Percentiles rank a stretch among this genome's conserved stretches.
Conservation (phyloP, 23 red algal genomes). For the Gracilariopsis chorda region DNA sequence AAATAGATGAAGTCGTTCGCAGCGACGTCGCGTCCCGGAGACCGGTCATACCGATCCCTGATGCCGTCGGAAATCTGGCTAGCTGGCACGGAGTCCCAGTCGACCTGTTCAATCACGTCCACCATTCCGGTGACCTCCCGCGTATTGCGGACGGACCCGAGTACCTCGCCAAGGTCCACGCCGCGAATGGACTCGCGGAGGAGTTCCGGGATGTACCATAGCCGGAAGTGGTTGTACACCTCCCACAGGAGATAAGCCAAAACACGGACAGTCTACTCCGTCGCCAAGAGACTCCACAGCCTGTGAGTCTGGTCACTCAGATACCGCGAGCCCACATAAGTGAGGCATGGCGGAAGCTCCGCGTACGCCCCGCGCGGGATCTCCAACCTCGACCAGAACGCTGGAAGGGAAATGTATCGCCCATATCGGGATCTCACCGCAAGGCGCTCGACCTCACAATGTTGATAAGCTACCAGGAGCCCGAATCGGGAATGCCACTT, state of each 20-base stretch:
- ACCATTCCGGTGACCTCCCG: not conserved
- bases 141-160: not conserved
- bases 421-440: not conserved
- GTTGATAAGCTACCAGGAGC: not conserved
- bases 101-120: not conserved
- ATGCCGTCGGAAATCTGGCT: not conserved
- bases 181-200: not conserved
- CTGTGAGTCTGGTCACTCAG: not conserved
- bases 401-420: not conserved
- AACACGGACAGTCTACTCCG: not conserved
- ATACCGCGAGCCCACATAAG: not conserved
- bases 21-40: not conserved
- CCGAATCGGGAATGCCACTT: not conserved
- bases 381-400: not conserved
- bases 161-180: not conserved
- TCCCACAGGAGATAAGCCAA: not conserved
- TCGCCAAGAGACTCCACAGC: not conserved
- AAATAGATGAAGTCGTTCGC: not conserved
- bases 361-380: not conserved
- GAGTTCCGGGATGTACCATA: not conserved
- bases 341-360: not conserved
- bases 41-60: not conserved
- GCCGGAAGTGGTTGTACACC: not conserved
- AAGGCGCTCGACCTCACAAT: not conserved
- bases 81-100: not conserved